These are phyloP conservation scores for Ganoderma meredithae DNA, from an alignment of 1,284 basidiomycete species.

Conservation along the genomic window DNA sequence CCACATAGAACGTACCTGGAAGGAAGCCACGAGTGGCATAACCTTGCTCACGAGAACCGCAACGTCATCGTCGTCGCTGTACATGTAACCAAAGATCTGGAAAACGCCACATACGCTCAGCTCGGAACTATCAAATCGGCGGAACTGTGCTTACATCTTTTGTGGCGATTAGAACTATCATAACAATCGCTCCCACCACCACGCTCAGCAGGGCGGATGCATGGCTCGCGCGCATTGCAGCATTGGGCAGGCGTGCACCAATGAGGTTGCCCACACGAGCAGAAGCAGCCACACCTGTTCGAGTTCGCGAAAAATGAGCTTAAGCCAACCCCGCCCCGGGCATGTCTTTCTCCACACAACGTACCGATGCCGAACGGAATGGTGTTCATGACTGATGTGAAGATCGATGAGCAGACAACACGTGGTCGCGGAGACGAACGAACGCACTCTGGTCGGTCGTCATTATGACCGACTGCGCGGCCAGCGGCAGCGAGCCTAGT, in stretches of 20 bases:
- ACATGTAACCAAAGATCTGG: conserved; percentile 71
- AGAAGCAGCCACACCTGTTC: conserved; percentile 68
- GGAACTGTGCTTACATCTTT: conserved; percentile 53
- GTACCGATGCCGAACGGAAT: conserved; percentile 71
- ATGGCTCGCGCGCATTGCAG: conserved; percentile 68
- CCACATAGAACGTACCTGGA: conserved; percentile 57
- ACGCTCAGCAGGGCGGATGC: conserved; percentile 70
- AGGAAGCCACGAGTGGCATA: conserved; percentile 82
- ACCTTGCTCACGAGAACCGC: conserved; percentile 70
- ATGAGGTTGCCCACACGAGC: conserved; percentile 78
- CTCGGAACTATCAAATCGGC: neutral
- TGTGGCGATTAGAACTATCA: conserved; percentile 62
- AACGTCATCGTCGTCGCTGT: conserved; percentile 71
- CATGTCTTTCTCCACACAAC: conserved; percentile 8
- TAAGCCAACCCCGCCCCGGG: conserved; percentile 2
- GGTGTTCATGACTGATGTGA: conserved; percentile 62
- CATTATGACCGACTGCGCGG: conserved; percentile 83
- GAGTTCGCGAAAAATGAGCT: neutral
- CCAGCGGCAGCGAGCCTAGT: conserved; percentile 69
- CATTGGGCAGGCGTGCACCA: conserved; percentile 59
- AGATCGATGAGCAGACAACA: neutral
- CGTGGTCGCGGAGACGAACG: conserved; percentile 6
- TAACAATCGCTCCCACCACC: conserved; percentile 62
- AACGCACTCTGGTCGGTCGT: conserved; percentile 78
- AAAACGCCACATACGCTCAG: neutral